Base-by-base conservation (phyloP, 2,329 filamentous ascomycete genomes). In the Penicillium paneum region DNA sequence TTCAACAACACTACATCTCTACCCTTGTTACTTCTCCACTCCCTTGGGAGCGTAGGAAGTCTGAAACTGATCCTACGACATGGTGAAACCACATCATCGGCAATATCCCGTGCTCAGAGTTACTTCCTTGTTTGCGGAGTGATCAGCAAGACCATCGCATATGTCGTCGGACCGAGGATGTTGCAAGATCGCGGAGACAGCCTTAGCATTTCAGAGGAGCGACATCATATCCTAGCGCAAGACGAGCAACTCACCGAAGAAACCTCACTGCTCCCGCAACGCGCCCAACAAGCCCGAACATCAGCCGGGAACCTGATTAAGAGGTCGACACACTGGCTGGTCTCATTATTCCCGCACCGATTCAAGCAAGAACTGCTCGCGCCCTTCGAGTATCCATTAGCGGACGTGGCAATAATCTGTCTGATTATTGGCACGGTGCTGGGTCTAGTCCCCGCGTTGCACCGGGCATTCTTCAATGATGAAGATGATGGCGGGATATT, bases 371-470 rank as follows among this genome's bases (percentile, higher is more conserved):
- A 70, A 12, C 61, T 71, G 11, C 48, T 60, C 4, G 65, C 81
- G 7, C 68, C 73, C 2, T 72, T 77, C 32, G 62, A 76, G 10
- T 78, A 71, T 44, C 72, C 75, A 36, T 86, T 88, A 62, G 73
- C 84, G 54, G 88, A 88, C 61, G 79, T 83, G 0, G 83, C 85
- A 0, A 68, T 88, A 2, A 66, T 87, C 3, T 86, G 86, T 4
- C 83, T 85, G 0, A 62, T 83, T 2, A 66, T 83, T 2, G 86
- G 85, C 5, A 15, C 41, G 8, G 41, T 44, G n/a, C 77, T 89
- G 28, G 86, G 86, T 1, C 73, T 89, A 2, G 76, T 80, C 0
- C 84, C 85, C 0, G 63, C 78, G 0, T 73, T 89, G 0, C 85
- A 88, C 61, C 70, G 70, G 3, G 79, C 82, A 2, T 88, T 89